Evolutionary conservation across 1,139 yeast genomes (phyloP).

Genomic region (Hemisphaericaspora xylanilytica): DNA sequence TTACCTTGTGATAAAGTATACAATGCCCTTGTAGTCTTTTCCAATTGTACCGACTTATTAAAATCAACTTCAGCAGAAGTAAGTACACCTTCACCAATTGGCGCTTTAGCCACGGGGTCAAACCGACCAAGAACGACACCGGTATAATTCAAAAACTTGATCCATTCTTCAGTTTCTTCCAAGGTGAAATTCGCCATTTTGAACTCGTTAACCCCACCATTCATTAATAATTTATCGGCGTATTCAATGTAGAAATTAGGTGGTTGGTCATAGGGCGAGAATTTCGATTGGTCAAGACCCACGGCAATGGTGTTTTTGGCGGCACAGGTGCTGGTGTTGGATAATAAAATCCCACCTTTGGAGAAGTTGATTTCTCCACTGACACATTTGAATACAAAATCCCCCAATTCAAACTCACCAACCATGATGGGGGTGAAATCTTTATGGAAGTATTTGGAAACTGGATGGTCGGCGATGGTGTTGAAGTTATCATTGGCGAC

Average conservation of each 20-base stretch:
- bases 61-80: not conserved
- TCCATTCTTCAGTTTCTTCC: conserved; percentile 52
- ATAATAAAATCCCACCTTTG: conserved; percentile 64
- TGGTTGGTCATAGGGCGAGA: conserved; percentile 56
- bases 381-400: conserved; percentile 52
- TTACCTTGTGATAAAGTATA: conserved; percentile 77
- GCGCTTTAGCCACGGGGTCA: conserved; percentile 27
- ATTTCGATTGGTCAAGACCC: conserved; percentile 52
- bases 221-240: conserved; percentile 46
- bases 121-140: conserved; percentile 49
- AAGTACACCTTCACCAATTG: no score
- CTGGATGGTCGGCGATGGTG: conserved; percentile 54
- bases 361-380: conserved; percentile 53
- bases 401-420: conserved; percentile 66
- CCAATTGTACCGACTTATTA: conserved; percentile 27
- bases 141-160: conserved; percentile 54
- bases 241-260: conserved; percentile 54
- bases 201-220: conserved; percentile 48
- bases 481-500: conserved; percentile 77
- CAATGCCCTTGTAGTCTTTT: conserved; percentile 48
- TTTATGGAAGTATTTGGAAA: conserved; percentile 60
- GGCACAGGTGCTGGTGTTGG: conserved; percentile 45
- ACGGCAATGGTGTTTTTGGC: conserved; percentile 38
- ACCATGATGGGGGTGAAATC: conserved; percentile 59
- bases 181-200: conserved; percentile 50